Base-by-base conservation (phyloP, 441 rosid genomes). In the Macaranga tanarius region DNA sequence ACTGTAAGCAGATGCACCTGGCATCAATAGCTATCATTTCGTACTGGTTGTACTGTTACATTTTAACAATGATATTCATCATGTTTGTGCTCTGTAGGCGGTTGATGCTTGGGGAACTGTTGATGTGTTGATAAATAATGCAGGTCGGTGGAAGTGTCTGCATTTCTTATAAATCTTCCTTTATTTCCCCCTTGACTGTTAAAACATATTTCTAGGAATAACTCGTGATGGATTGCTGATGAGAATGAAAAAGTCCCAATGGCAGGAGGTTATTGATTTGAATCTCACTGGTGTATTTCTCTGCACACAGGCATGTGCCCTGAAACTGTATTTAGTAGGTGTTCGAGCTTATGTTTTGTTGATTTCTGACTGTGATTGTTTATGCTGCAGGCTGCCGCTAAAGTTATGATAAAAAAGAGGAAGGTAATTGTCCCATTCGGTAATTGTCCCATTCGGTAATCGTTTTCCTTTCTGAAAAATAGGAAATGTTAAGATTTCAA, bases 211-310 rank as follows among this genome's bases (percentile, higher is more conserved):
- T 83, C 76, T 87, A 95, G 97, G 98, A 81, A 92, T 95, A 62
- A 91, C 95, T 42, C 80, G 91, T 59, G 98, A 95, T 78, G 84
- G 93, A 70, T 84, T 92, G 84, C 77, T 95, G 78, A 85, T 91
- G 87, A 90, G 96, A 78, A 95, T 95, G 99, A 91, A 90, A 87
- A 85, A 81, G 79, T 71, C 89, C 26, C 98, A 92, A 52, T 92
- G 97, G 98, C 91, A 95, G 82, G 97, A 91, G 56, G 98, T 95
- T 76, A 87, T 95, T 75, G 91, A 85, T 84, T 86, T 92, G 73
- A 95, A 95, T 81, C 98, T 95, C 76, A 92, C 97, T 4, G 97
- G 98, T 55, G 98, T 92, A 52, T 95, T 87, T 82, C 92, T 94
- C 44, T 94, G 97, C 73, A 91, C 94, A 61, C 98, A 91, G 99